Conservation (phyloP, 441 rosid genomes). For the Adansonia madagascariensis region DNA sequence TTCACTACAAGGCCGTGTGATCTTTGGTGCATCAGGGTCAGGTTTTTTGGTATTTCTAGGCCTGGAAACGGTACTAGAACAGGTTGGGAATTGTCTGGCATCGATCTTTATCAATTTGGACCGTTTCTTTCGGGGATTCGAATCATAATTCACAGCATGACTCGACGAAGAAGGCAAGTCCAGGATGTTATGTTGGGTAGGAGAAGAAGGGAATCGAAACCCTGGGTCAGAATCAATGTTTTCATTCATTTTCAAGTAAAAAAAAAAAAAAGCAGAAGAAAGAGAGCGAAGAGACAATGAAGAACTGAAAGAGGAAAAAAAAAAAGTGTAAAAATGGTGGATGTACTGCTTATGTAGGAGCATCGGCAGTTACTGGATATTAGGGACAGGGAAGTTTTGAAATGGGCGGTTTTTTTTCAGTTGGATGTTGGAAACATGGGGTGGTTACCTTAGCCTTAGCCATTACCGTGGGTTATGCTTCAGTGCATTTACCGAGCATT, state of each 20-base stretch:
- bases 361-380: conserved; percentile 35
- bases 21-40: conserved; percentile 76
- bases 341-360: conserved; percentile 39
- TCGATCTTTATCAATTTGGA: conserved; percentile 46
- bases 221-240: conserved; percentile 40
- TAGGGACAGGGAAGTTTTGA: conserved; percentile 25
- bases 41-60: conserved; percentile 58
- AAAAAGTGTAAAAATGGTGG: conserved; percentile 35
- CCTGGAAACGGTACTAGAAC: conserved; percentile 31
- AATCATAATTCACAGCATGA: conserved; percentile 30
- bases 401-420: conserved; percentile 41
- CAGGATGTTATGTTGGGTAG: conserved; percentile 15
- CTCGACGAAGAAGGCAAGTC: conserved; percentile 29
- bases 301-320: conserved; percentile 9
- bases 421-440: conserved; percentile 29
- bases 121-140: conserved; percentile 57
- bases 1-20: conserved; percentile 78
- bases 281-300: neutral
- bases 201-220: conserved; percentile 44
- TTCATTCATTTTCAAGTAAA: conserved; percentile 34
- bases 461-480: conserved; percentile 15
- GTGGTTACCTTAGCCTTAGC: conserved; percentile 29
- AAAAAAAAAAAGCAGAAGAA: neutral
- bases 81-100: conserved; percentile 22
- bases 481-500: neutral